A percentile compares a stretch with the other conserved stretches of the same genome.
phyloP scores from a whole-genome alignment of 2,329 filamentous ascomycete species.

The Gnomoniopsis smithogilvyi region DNA sequence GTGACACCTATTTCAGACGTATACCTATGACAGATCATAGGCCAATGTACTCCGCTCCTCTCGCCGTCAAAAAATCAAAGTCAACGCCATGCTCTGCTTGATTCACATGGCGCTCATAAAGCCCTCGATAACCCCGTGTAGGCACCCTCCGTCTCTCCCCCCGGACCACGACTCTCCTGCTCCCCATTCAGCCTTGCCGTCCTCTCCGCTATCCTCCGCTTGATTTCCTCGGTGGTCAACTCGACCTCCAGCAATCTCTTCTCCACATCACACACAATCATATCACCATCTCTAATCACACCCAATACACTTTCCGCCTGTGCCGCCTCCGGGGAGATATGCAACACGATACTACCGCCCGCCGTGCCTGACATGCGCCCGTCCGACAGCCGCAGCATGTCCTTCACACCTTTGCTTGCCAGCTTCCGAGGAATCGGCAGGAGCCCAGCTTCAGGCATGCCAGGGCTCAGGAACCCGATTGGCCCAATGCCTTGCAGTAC shows the following conservation, averaged over 20 bases:
- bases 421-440: slow-evolving; percentile 70
- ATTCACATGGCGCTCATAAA: slow-evolving; percentile 58
- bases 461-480: slow-evolving; percentile 69
- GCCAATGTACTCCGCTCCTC: slow-evolving; percentile 24
- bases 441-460: slow-evolving; percentile 82
- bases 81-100: slow-evolving; percentile 58
- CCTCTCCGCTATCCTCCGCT: slow-evolving; percentile 57
- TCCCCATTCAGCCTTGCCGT: slow-evolving; percentile 27
- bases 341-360: slow-evolving; percentile 86
- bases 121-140: slow-evolving; percentile 54
- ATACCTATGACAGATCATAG: too few species aligned
- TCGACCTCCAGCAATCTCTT: slow-evolving; percentile 57
- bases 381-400: slow-evolving; percentile 83
- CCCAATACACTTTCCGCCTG: slow-evolving; percentile 74
- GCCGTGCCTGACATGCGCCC: slow-evolving; percentile 83
- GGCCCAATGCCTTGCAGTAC: slow-evolving; percentile 88
- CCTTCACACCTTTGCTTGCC: slow-evolving; percentile 69
- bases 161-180: slow-evolving; percentile 22
- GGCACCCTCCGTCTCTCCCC: slow-evolving; percentile 21
- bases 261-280: slow-evolving; percentile 74
- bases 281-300: slow-evolving; percentile 71
- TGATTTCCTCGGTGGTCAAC: slow-evolving; percentile 68
- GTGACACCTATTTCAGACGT: too few species aligned
- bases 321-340: slow-evolving; percentile 82
- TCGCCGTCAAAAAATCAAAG: slow-evolving; percentile 58